phyloP scores from a whole-genome alignment of 176 grass and related monocot genomes.

The Canna indica region DNA sequence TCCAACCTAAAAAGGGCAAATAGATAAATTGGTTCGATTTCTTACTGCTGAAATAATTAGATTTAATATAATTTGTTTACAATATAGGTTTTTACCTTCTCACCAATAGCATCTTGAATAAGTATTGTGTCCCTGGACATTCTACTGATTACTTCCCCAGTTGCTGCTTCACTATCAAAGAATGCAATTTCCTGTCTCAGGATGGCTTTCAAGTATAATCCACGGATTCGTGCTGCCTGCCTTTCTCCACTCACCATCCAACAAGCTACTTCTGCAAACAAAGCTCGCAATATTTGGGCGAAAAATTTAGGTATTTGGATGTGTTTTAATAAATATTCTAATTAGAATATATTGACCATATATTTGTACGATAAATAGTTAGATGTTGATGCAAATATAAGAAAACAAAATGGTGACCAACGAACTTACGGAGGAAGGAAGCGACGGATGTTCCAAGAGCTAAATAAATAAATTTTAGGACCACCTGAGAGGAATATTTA shows the following conservation, averaged over 20 bases:
- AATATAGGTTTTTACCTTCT: slow-evolving; percentile 37
- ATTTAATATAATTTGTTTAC: not conserved
- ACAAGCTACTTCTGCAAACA: slow-evolving; percentile 50
- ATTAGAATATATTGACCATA: too few relatives aligned
- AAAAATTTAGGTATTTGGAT: too few relatives aligned
- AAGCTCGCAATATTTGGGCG: not conserved
- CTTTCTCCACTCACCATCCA: slow-evolving; percentile 73
- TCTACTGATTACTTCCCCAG: slow-evolving; percentile 62
- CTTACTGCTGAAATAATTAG: too few relatives aligned
- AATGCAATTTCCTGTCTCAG: too few relatives aligned
- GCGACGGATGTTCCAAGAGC: slow-evolving; percentile 33
- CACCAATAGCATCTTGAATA: slow-evolving; percentile 77
- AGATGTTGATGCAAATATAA: too few relatives aligned
- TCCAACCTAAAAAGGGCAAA: slow-evolving; percentile 6
- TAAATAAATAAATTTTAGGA: slow-evolving; percentile 54
- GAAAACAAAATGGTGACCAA: not conserved
- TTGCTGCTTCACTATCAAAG: slow-evolving; percentile 61
- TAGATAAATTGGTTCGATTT: not conserved
- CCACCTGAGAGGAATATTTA: slow-evolving; percentile 37
- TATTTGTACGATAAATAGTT: too few relatives aligned
- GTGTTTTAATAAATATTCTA: too few relatives aligned
- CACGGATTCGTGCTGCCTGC: slow-evolving; percentile 58
- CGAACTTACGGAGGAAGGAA: slow-evolving; percentile 62
- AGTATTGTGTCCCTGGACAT: slow-evolving; percentile 72
- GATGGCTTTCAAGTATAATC: slow-evolving; percentile 61